A percentile compares a stretch with the other conserved stretches of the same genome.
phyloP scores from a whole-genome alignment of 306 rosid species.

The Sechiopsis laciniata region DNA sequence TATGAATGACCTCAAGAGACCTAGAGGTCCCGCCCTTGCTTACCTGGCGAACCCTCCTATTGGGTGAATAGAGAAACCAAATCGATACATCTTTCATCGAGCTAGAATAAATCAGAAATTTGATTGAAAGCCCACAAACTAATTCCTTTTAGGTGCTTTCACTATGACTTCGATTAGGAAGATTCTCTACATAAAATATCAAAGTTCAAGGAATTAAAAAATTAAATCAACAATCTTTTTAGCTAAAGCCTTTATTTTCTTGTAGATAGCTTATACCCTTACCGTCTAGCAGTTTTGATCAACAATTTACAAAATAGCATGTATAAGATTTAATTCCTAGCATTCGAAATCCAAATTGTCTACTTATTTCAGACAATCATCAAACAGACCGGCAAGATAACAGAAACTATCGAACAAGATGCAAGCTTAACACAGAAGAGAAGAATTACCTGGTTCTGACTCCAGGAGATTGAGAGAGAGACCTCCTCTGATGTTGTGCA shows the following conservation, averaged over 20 bases:
- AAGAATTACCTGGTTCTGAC: slow-evolving; percentile 37
- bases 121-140: neutral
- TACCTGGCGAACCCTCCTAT: neutral
- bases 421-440: slow-evolving; percentile 6
- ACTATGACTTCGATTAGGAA: neutral
- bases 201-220: neutral
- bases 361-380: neutral
- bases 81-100: neutral
- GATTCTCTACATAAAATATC: neutral
- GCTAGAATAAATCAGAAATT: neutral
- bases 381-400: neutral
- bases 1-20: neutral
- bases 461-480: slow-evolving; percentile 39
- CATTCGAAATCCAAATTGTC: neutral
- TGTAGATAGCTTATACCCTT: neutral
- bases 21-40: neutral
- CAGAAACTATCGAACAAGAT: neutral
- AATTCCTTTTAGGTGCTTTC: neutral
- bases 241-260: neutral
- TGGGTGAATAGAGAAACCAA: neutral
- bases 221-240: neutral
- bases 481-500: slow-evolving; percentile 31
- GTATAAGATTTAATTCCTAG: neutral
- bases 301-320: slow-evolving; percentile 4
- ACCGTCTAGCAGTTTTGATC: neutral